Base-by-base conservation (phyloP, 1,284 basidiomycete species). In the Dichomitus squalens region DNA sequence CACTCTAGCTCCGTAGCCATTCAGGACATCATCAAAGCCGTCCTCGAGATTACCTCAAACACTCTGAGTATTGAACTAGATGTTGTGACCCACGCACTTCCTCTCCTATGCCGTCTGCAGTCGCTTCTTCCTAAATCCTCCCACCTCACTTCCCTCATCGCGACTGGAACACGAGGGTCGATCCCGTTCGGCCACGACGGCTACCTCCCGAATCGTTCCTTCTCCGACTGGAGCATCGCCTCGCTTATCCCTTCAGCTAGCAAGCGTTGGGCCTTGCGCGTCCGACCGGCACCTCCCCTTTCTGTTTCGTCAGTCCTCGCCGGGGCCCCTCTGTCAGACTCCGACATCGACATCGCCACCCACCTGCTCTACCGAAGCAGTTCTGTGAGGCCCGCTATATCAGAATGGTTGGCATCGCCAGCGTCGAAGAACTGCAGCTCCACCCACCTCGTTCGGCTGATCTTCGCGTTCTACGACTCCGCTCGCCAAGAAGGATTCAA, bases 121-220 rank as follows among this genome's bases (percentile, higher is more conserved):
- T 39, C 64, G 3, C n/a, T 73, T 3, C 60, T 83, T 3, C 73
- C 76, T 2, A 60, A 68, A 23, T 78, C 74, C 7, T 7, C 51
- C 2, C 55, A 73, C 1, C 69, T 86, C 0, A 81, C 86, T 38
- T 71, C 78, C 12, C 67, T 86, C 60, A 76, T 86, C 25, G 78
- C 81, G 3, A 65, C 66, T 3, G 71, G 74, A 0, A 52, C 84
- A 1, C 64, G 73, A 21, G 73, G 75, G 0, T 72, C 68, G 6
- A 66, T 84, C 3, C 83, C 83, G 1, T 59, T 72, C 7, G 76
- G 76, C n/a, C 60, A 77, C 39, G 72, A 79, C 41, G 80, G 82
- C 12, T 58, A 58, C 20, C 41, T 53, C 29, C 59, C 52, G 14
- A 27, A 14, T 18, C 38, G 35, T n/a, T 29, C 49, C 7, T 47